Evolutionary conservation across 2,329 filamentous ascomycete species (phyloP), one percentile per base, ranked within the genome.

Genomic region (Botrytis hyacinthi): DNA sequence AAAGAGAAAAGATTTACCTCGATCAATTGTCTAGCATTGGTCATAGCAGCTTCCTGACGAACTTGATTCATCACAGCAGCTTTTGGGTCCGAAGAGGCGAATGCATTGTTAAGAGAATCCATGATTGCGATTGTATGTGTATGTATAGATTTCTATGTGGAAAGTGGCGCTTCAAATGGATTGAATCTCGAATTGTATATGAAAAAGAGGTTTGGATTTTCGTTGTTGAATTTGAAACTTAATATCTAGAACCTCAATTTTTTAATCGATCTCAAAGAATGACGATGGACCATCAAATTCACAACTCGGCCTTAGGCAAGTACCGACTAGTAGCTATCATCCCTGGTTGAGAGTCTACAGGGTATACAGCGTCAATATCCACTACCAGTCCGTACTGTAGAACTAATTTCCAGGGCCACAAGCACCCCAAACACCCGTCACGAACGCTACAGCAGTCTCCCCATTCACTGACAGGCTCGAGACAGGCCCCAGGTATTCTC

Each of bases 11-110:
- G 7, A 80, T 85, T 72, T 85, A 92, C 92, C 83, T 91, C 87
- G 79, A 95, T 92, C 78, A 95, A 85, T 77, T 87, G 85, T 76
- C 89, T 87, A 63, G 91, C 91, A 79, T 94, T 94, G 79, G 85
- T 86, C 78, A 92, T 85, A 82, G 87, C 81, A 85, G 86, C 83
- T 87, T 84, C 84, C 89, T 91, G 81, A 87, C 83, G 72, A 83
- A 81, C 77, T 84, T 86, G 81, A 75, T 89, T 87, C 89, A 90
- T 90, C 73, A 77, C 81, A 76, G 75, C 76, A 26, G 77, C 63
- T 74, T 80, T 81, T n/a, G 77, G 77, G 74, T 81, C 79, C 60
- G 76, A 57, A 7, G 70, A 66, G n/a, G 60, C 70, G 29, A 67
- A 59, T 40, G 61, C 35, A 57, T 42, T 67, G n/a, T 54, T 66